Evolutionary conservation across 345 rosid genomes (phyloP), one percentile per base, ranked within the genome.

Genomic region (Boechera retrofracta): DNA sequence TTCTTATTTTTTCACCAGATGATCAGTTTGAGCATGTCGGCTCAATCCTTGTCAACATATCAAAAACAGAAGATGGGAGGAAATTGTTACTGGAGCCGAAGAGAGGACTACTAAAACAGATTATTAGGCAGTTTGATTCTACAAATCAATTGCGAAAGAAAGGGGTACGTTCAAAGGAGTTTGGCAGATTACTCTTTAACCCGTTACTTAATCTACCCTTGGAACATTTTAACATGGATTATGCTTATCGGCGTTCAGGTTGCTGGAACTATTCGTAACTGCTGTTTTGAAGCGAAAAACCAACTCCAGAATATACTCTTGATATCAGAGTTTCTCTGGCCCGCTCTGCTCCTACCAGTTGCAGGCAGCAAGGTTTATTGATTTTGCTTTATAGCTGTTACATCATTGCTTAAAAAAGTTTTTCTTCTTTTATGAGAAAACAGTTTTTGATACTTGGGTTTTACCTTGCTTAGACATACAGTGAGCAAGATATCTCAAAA

Each of bases 21-120:
- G 96, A 89, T 82, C 91, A 88, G 76, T 94, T 92, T 83, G 92
- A 92, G 79, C 97, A 92, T 81, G 97, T 89, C 75, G 95, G 91
- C 73, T 94, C 97, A 48, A 87, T 92, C 84, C 93, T 94, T 60
- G 89, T 94, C 44, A 94, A 94, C 83, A 81, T 94, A 80, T 94
- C 97, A 70, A 86, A 90, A 88, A 89, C 88, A 61, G 91, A 84
- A 85, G 87, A 74, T 52, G 98, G 97, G 35, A 84, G 98, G 82
- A 87, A 86, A 74, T 42, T 92, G 81, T 82, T 91, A 55, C 77
- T 94, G 82, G 97, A 94, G 51, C 87, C 96, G 48, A 88, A 87
- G 76, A 85, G 91, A 76, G 89, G 92, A 54, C 78, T 91, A 81
- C 80, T 94, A 31, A 94, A 89, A 85, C 97, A 90, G 84, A 90